A percentile compares a stretch with the other conserved stretches of the same genome.
Evolutionary conservation across 1,139 yeast species (phyloP).

Genomic region (Nakaseomyces glabratus): DNA sequence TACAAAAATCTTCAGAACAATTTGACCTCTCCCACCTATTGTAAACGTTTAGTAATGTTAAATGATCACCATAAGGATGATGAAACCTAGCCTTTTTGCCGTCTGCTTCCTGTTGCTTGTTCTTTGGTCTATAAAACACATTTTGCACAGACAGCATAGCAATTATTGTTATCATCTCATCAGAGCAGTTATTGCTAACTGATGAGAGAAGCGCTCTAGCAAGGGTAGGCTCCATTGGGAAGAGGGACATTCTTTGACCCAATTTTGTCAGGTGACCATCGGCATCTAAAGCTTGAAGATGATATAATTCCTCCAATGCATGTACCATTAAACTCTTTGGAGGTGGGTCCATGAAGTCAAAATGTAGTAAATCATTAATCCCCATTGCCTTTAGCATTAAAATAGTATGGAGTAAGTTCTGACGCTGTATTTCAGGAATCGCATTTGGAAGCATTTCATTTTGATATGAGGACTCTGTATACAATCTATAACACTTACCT

Average conservation of each 20-base stretch:
- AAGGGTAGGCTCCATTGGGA: conserved; percentile 91
- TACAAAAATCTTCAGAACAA: conserved; percentile 67
- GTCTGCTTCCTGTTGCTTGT: conserved; percentile 70
- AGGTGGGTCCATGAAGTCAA: conserved; percentile 96
- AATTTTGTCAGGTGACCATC: conserved; percentile 65
- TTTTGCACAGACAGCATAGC: conserved; percentile 89
- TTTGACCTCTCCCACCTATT: conserved; percentile 63
- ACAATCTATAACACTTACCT: conserved; percentile 85
- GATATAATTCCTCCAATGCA: conserved; percentile 78
- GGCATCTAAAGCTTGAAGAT: conserved; percentile 67
- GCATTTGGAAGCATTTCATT: conserved; percentile 83
- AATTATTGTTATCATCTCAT: conserved; percentile 74
- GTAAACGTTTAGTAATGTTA: conserved; percentile 75
- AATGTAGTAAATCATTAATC: conserved; percentile 64
- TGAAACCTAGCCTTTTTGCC: conserved; percentile 64
- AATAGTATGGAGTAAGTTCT: conserved; percentile 75
- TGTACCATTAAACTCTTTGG: conserved; percentile 62
- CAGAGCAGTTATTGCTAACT: conserved; percentile 65
- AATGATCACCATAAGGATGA: conserved; percentile 77
- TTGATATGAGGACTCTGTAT: conserved; percentile 76
- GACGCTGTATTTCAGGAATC: conserved; percentile 88
- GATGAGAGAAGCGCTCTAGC: conserved; percentile 75
- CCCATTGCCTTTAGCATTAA: conserved; percentile 95
- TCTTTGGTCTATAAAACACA: conserved; percentile 77
- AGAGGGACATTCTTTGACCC: conserved; percentile 81